phyloP scores from a whole-genome alignment of 75 land plant genomes.

The Larix kaempferi region DNA sequence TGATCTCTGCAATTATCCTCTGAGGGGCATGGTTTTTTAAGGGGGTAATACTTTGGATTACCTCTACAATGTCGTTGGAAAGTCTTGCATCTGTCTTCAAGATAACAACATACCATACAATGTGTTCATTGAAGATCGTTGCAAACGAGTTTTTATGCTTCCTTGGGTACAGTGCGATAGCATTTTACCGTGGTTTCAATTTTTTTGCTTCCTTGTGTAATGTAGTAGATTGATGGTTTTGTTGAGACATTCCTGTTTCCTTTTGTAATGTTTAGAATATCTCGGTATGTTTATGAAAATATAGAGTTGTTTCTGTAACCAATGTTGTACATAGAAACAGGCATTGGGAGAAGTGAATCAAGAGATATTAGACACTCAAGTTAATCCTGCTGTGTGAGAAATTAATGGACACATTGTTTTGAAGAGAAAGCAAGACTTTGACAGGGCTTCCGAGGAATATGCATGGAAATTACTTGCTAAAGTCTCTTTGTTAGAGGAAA shows the following conservation, averaged over 20 bases:
- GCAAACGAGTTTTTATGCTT: conserved; percentile 61
- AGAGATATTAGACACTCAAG: conserved; percentile 86
- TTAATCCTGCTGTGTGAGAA: conserved; percentile 95
- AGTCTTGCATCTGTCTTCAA: conserved; percentile 74
- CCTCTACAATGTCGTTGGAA: conserved; percentile 47
- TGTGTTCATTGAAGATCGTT: conserved; percentile 76
- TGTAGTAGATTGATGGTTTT: no score
- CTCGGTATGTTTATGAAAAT: no score
- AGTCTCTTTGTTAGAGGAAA: conserved; percentile 76
- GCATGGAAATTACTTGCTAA: conserved; percentile 90
- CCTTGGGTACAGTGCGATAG: conserved; percentile 53
- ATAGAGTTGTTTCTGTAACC: neutral
- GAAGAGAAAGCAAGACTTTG: conserved; percentile 72
- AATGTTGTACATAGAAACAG: conserved; percentile 92
- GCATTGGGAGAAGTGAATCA: conserved; percentile 85
- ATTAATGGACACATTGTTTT: conserved; percentile 96
- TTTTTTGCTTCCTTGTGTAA: no score
- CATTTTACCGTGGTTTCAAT: neutral
- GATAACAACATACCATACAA: conserved; percentile 82
- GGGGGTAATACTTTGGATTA: conserved; percentile 49
- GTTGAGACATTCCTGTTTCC: neutral
- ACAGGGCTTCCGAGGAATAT: conserved; percentile 77
- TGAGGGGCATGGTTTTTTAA: conserved; percentile 78
- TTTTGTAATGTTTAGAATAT: neutral
- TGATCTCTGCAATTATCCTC: conserved; percentile 62